phyloP scores from a whole-genome alignment of 305 asterid genomes.

The Rubia tinctorum region DNA sequence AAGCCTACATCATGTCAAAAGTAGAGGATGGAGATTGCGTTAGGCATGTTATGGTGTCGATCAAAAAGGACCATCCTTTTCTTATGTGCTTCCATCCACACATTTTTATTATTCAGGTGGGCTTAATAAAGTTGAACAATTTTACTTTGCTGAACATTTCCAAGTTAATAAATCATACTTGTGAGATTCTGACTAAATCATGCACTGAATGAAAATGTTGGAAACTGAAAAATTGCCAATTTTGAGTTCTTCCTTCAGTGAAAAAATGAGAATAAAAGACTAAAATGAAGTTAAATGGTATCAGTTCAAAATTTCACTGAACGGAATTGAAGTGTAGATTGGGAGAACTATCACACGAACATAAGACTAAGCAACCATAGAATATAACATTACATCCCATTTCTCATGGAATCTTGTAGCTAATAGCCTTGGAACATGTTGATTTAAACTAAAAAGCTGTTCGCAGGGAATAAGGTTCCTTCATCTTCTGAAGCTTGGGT shows the following conservation, averaged over 20 bases:
- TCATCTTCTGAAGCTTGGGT: slow-evolving; percentile 35
- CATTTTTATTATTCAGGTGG: too few relatives aligned
- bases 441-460: background rate
- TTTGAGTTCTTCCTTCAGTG: too few relatives aligned
- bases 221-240: too few relatives aligned
- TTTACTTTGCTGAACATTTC: too few relatives aligned
- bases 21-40: background rate
- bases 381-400: background rate
- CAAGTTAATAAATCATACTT: too few relatives aligned
- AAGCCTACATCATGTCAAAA: background rate
- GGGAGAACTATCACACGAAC: background rate
- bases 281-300: too few relatives aligned
- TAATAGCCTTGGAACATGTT: background rate
- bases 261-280: too few relatives aligned
- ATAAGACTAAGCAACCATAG: background rate
- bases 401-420: background rate
- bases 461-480: background rate
- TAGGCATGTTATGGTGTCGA: background rate
- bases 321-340: too few relatives aligned
- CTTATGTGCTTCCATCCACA: background rate
- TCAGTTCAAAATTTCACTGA: too few relatives aligned
- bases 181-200: too few relatives aligned
- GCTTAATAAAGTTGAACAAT: too few relatives aligned
- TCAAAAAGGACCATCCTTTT: background rate
- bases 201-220: too few relatives aligned